Evolutionary conservation across 78 protist species (phyloP).

Genomic region (Dictyostelium intermedium): DNA sequence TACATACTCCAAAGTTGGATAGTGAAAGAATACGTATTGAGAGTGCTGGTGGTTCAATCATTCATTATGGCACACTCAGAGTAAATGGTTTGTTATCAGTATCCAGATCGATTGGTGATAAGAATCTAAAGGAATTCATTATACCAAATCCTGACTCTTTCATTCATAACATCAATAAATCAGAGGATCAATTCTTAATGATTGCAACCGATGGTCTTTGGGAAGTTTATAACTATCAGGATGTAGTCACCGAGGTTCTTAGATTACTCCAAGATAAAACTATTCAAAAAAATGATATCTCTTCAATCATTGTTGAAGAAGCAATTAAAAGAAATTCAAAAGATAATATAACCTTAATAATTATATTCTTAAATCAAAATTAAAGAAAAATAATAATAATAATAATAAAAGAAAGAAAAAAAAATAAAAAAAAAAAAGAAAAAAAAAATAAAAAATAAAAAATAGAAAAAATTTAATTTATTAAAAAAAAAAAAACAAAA

Average conservation of each 20-base stretch:
- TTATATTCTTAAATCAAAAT: conserved; percentile 44
- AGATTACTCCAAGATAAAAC: not conserved
- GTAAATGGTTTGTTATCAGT: conserved; percentile 76
- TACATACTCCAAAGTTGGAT: conserved; percentile 48
- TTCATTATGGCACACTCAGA: conserved; percentile 74
- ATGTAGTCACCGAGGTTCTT: conserved; percentile 13
- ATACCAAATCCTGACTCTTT: conserved; percentile 21
- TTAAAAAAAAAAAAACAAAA: not conserved
- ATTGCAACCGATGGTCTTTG: conserved; percentile 85
- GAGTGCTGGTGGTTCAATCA: conserved; percentile 51
- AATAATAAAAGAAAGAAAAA: not conserved
- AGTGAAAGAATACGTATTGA: conserved; percentile 58
- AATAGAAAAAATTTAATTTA: not conserved
- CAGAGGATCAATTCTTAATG: conserved; percentile 47
- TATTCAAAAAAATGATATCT: not conserved
- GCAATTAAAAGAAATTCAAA: conserved; percentile 58
- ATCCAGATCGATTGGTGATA: conserved; percentile 69
- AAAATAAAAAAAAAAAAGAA: not conserved
- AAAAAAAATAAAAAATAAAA: not conserved
- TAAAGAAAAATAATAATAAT: not conserved
- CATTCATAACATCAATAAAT: not conserved
- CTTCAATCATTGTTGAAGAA: conserved; percentile 52
- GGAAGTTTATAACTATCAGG: conserved; percentile 73
- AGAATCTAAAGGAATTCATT: conserved; percentile 34
- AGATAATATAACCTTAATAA: conserved; percentile 66